Evolutionary conservation across 148 eudicot species (phyloP), one percentile per base, ranked within the genome.

Genomic region (Chenopodium quinoa): DNA sequence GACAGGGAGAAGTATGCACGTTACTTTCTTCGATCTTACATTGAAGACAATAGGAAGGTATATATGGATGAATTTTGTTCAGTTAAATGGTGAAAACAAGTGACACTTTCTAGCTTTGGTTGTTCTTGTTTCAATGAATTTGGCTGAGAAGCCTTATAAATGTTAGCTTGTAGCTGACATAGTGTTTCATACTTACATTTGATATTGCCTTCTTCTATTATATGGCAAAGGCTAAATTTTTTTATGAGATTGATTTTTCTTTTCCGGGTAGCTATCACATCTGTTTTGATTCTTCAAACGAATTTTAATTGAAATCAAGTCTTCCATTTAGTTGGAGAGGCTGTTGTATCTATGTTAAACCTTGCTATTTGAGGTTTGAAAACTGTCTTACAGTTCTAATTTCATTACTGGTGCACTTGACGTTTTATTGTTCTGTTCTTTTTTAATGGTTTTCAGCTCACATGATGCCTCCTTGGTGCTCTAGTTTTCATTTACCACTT

Each of bases 21-120:
- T 72, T 94, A 92, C 85, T 90, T 90, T 73, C 90, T 94, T 66
- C 90, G 96, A 79, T 94, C 98, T 17, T 94, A 85, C 85, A 87
- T 94, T 75, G 98, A 94, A 83, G 93, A 90, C 86, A 92, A 90
- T 80, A 90, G 93, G 77, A 92, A 94, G 94, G 98, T 94, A 88
- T 29, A 3, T n/a, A 32, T 65, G 14, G 23, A 75, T 67, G 2
- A 20, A 71, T 56, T 27, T 12, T 32, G 2, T 4, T 20, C 7
- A 13, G 20, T 11, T 23, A 19, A 29, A 12, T 68, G 71, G 74
- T n/a, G 13, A 11, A 19, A 63, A 20, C n/a, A 8, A 40, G n/a
- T n/a, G 67, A 7, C 10, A 64, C n/a, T 64, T 56, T 13, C 3
- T 68, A 12, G 46, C 23, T 37, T 40, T 40, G 44, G 44, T 40